Evolutionary conservation across 768 basidiomycete genomes (phyloP).

Genomic region (Suillus brevipes): DNA sequence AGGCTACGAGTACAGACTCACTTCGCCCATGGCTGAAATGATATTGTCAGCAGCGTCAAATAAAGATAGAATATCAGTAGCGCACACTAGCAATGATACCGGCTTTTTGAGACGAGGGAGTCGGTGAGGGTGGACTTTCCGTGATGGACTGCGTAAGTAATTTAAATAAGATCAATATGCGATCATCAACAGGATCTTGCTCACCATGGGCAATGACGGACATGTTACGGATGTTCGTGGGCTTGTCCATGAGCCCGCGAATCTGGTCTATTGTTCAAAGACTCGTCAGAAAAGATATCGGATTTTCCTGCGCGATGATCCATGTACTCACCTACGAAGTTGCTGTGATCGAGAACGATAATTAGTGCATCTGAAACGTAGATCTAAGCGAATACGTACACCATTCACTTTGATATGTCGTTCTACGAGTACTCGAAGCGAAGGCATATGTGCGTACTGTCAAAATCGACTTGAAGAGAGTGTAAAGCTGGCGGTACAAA

Average conservation of each 20-base stretch:
- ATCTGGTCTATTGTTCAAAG: slow-evolving; percentile 65
- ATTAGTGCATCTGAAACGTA: slow-evolving; percentile 27
- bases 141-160: slow-evolving; percentile 79
- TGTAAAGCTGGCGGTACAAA: too few species aligned
- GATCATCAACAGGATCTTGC: slow-evolving; percentile 28
- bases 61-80: too few species aligned
- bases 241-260: slow-evolving; percentile 82
- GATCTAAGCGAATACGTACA: slow-evolving; percentile 53
- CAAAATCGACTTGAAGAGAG: too few species aligned
- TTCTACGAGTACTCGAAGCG: too few species aligned
- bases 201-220: slow-evolving; percentile 89
- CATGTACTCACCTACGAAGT: slow-evolving; percentile 75
- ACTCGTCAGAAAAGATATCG: not conserved
- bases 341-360: slow-evolving; percentile 48
- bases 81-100: slow-evolving; percentile 99
- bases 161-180: slow-evolving; percentile 21
- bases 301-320: not conserved
- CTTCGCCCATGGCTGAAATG: slow-evolving; percentile 61
- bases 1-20: slow-evolving; percentile 99
- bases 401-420: slow-evolving; percentile 73
- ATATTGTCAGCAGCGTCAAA: too few species aligned
- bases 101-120: slow-evolving; percentile 97
- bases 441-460: too few species aligned
- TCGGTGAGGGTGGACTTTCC: slow-evolving; percentile 99
- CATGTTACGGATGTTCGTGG: slow-evolving; percentile 95